Conservation (phyloP, 768 basidiomycete species). For the Boletus barrowsii region DNA sequence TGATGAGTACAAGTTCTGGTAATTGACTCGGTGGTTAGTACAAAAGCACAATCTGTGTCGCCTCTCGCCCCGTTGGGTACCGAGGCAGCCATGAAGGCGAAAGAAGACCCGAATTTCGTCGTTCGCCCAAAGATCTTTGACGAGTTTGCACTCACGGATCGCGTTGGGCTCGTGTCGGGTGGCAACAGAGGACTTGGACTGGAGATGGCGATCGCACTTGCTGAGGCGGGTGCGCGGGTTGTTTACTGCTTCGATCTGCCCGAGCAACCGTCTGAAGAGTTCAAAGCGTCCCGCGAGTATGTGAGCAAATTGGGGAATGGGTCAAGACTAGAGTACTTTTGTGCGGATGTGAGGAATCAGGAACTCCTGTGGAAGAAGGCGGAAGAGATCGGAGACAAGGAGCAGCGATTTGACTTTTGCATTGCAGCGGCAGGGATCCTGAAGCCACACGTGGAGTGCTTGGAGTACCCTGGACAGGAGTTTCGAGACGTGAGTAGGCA, state of each 20-base stretch:
- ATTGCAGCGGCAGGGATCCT: constrained; percentile 77
- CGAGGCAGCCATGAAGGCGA: constrained; percentile 49
- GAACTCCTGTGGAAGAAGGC: constrained; percentile 51
- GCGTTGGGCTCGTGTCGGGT: constrained; percentile 62
- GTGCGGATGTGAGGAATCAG: constrained; percentile 66
- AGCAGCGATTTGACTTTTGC: constrained; percentile 71
- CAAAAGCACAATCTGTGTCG: constrained; percentile 43
- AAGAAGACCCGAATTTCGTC: constrained; percentile 31
- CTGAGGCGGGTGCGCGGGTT: constrained; percentile 67
- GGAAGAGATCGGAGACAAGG: constrained; percentile 60
- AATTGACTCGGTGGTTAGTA: background rate
- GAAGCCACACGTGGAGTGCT: constrained; percentile 54
- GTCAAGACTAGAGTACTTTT: constrained; percentile 56
- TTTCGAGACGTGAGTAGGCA: constrained; percentile 53
- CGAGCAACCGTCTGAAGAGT: constrained; percentile 52
- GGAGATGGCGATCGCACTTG: constrained; percentile 76
- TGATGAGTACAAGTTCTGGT: background rate
- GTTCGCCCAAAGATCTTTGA: constrained; percentile 53
- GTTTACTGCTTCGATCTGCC: constrained; percentile 72
- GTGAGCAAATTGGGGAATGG: constrained; percentile 43
- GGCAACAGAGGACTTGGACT: constrained; percentile 72
- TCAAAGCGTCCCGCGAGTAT: constrained; percentile 50
- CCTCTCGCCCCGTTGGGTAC: constrained; percentile 63
- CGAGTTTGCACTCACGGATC: constrained; percentile 55
- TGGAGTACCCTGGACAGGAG: constrained; percentile 62